Evolutionary conservation across 805 yeast genomes (phyloP).

Genomic region (Barnettozyma populi): DNA sequence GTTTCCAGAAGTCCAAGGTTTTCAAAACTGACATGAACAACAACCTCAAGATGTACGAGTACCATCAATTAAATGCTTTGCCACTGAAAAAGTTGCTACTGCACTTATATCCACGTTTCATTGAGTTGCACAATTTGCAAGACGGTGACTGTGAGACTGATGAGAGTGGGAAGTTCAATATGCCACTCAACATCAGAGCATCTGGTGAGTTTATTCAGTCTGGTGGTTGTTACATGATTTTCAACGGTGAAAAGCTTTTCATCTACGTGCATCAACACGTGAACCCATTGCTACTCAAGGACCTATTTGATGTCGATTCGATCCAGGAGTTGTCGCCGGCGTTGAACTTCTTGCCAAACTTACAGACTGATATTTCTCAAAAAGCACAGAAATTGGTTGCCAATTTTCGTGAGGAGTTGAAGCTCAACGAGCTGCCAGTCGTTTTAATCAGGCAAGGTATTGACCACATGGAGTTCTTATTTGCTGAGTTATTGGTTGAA

Average conservation of each 20-base stretch:
- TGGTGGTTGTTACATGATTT: conserved; percentile 76
- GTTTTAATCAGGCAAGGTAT: conserved; percentile 59
- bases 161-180: conserved; percentile 35
- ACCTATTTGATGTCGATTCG: conserved; percentile 62
- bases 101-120: conserved; percentile 74
- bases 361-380: conserved; percentile 61
- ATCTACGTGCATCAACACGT: conserved; percentile 70
- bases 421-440: conserved; percentile 37
- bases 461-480: conserved; percentile 42
- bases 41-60: conserved; percentile 57
- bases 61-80: conserved; percentile 44
- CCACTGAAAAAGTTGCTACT: conserved; percentile 53
- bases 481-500: conserved; percentile 63
- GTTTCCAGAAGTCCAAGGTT: conserved; percentile 65
- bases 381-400: conserved; percentile 61
- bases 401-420: conserved; percentile 44
- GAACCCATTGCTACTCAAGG: conserved; percentile 60
- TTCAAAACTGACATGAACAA: conserved; percentile 42
- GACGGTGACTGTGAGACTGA: conserved; percentile 52
- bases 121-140: conserved; percentile 61
- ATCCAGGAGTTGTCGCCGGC: conserved; percentile 22
- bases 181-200: conserved; percentile 47
- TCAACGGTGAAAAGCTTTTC: conserved; percentile 55
- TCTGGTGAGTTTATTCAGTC: conserved; percentile 37
- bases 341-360: conserved; percentile 55